Evolutionary conservation across 106 monocot species (phyloP), one percentile per base, ranked within the genome.

Genomic region (Phalaenopsis aphrodite): DNA sequence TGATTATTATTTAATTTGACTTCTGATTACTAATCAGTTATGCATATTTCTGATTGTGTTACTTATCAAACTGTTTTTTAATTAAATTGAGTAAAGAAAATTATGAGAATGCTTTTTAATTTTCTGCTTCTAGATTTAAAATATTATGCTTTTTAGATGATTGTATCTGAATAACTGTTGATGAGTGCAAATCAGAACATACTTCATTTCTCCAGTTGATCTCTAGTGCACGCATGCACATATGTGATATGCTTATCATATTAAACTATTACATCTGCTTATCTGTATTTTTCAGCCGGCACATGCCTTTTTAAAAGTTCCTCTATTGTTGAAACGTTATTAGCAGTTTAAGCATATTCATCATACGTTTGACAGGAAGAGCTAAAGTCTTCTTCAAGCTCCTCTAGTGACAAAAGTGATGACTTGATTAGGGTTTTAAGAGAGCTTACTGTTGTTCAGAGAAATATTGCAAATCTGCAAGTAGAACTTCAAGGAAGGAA

Each of bases 401-500:
- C 84, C 30, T 78, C 86, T 77, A 36, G 65, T 30, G 92, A 92
- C 74, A 90, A 88, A 82, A 85, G 89, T 56, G 90, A 94, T 82
- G 92, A 98, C 52, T 84, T 98, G 78, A 87, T 94, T 45, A 94
- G 81, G 82, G 84, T 98, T 69, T 80, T 98, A 74, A 92, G 92
- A 84, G 92, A 98, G 86, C 92, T 98, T 85, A 94, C 92, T 38
- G 48, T 83, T 42, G 92, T 91, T 5, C 97, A 98, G 56, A 78
- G 92, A 55, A 98, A 85, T 79, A 90, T 98, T 66, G 92, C 92
- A 52, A 89, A 88, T 81, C 79, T 98, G 82, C 97, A 98, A 88
- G 97, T 98, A 11, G 97, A 98, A 42, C 89, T 98, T 74, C 97
- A 98, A 87, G 97, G 97, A 75, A 78, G 97, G 72, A 98, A 94